Evolutionary conservation across 148 eudicot species (phyloP).

Genomic region (Drosera capensis): DNA sequence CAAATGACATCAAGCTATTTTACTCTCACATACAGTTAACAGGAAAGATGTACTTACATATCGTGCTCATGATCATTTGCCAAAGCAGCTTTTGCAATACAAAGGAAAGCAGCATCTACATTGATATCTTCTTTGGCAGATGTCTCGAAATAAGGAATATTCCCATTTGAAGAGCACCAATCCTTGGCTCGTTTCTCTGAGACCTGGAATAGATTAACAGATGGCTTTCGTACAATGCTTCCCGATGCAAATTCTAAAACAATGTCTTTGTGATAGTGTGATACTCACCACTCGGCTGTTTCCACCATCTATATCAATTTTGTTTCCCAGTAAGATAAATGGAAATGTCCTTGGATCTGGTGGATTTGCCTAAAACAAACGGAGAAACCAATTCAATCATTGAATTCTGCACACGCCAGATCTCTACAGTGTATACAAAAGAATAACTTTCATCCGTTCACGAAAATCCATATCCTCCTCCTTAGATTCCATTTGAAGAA

Average conservation of each 20-base stretch:
- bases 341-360: constrained; percentile 53
- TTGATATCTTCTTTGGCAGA: constrained; percentile 74
- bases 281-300: constrained; percentile 57
- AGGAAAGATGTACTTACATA: constrained; percentile 33
- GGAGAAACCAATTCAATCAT: not conserved
- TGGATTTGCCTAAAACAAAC: constrained; percentile 38
- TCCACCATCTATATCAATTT: constrained; percentile 69
- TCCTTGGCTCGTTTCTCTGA: constrained; percentile 65
- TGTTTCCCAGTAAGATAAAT: constrained; percentile 68
- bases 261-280: not conserved
- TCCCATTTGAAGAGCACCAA: constrained; percentile 68
- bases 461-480: too few species aligned
- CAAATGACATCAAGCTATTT: too few species aligned
- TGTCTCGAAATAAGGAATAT: constrained; percentile 66
- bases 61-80: constrained; percentile 61
- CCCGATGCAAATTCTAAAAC: too few species aligned
- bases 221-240: not conserved
- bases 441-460: too few species aligned
- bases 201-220: constrained; percentile 24
- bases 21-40: too few species aligned
- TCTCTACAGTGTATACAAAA: too few species aligned
- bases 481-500: too few species aligned
- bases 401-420: too few species aligned
- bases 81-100: constrained; percentile 58
- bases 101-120: constrained; percentile 59